Evolutionary conservation across 2,329 filamentous ascomycete genomes (phyloP).

Genomic region (Triangularia setosa): DNA sequence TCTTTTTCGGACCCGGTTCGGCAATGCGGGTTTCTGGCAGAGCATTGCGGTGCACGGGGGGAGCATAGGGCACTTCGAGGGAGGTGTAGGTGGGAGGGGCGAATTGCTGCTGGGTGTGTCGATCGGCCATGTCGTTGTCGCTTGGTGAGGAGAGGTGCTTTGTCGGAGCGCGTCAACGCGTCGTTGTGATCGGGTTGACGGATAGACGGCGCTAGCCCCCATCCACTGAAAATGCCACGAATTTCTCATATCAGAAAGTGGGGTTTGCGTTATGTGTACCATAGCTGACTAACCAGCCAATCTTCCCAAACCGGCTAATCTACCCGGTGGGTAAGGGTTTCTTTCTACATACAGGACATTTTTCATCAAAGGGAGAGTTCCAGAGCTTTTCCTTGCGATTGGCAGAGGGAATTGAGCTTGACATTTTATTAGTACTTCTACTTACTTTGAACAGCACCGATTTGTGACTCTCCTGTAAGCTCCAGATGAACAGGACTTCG

Average conservation of each 20-base stretch:
- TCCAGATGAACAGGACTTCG: neutral
- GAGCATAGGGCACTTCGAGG: neutral
- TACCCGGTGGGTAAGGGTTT: constrained; percentile 6
- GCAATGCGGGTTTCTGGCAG: neutral
- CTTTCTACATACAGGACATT: too few relatives aligned
- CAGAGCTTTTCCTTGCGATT: too few relatives aligned
- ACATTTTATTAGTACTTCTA: too few relatives aligned
- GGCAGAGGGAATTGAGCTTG: too few relatives aligned
- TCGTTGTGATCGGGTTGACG: neutral
- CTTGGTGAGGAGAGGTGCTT: neutral
- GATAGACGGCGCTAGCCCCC: constrained; percentile 2
- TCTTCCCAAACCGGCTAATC: neutral
- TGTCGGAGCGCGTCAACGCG: neutral
- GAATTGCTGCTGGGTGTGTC: constrained; percentile 5
- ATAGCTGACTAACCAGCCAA: neutral
- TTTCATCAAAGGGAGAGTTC: too few relatives aligned
- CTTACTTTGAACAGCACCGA: too few relatives aligned
- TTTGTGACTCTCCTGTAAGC: neutral
- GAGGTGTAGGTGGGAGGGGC: neutral
- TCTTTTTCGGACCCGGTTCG: neutral
- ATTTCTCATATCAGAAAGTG: neutral
- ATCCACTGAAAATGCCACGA: constrained; percentile 1
- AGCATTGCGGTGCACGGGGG: constrained; percentile 2
- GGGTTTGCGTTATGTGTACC: neutral
- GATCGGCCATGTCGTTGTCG: neutral